These are phyloP conservation scores for Colletotrichum simmondsii DNA, from an alignment of 2,329 filamentous ascomycete genomes.

Conservation along the genomic window DNA sequence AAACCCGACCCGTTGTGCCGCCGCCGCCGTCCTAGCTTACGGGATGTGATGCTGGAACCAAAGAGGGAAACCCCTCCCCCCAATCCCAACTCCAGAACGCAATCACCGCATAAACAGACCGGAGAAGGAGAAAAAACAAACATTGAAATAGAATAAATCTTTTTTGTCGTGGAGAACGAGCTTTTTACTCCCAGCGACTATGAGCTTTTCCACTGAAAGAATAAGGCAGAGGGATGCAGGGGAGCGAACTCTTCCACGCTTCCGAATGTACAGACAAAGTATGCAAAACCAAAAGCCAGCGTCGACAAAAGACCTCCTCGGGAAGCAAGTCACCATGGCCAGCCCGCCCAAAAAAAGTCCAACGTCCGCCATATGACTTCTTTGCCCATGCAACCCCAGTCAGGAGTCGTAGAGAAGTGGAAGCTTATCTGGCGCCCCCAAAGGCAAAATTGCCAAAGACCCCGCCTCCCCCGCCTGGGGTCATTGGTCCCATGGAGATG, in stretches of 20 bases:
- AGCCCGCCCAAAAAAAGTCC: background rate
- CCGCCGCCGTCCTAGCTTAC: conserved; percentile 8
- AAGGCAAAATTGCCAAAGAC: conserved; percentile 80
- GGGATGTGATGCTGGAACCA: conserved; percentile 32
- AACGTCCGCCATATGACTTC: background rate
- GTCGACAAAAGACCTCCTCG: background rate
- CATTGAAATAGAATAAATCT: conserved; percentile 1
- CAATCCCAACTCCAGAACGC: conserved; percentile 28
- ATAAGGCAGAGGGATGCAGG: background rate
- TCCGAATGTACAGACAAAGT: conserved; percentile 9
- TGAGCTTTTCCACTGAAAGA: conserved; percentile 6
- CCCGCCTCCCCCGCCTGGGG: conserved; percentile 79
- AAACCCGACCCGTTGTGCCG: conserved; percentile 1
- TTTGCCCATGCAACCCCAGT: background rate
- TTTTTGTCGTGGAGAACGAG: conserved; percentile 4
- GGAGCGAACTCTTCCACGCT: background rate
- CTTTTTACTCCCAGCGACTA: background rate
- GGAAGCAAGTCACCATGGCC: conserved; percentile 26
- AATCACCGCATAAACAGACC: conserved; percentile 6
- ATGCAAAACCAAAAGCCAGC: conserved; percentile 25
- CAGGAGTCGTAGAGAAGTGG: background rate
- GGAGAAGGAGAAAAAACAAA: background rate
- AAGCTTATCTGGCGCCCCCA: conserved; percentile 46
- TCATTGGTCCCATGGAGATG: conserved; percentile 75
- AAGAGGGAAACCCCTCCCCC: conserved; percentile 10